Evolutionary conservation across 768 basidiomycete genomes (phyloP).

Genomic region (Neoboletus brunneissimus): DNA sequence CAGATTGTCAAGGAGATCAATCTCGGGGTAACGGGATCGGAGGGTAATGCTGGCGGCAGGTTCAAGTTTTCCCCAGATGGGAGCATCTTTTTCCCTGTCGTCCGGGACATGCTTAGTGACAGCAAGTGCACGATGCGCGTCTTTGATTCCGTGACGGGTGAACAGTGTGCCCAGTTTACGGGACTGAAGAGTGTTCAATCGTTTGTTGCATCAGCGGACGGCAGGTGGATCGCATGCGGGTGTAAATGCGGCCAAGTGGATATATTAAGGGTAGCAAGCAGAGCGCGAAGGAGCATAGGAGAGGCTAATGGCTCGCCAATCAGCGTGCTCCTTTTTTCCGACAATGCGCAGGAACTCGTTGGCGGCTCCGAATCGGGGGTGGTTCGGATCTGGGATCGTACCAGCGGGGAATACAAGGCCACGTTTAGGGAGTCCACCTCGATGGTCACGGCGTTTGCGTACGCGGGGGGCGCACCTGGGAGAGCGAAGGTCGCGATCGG

Average conservation of each 20-base stretch:
- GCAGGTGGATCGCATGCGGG: conserved; percentile 6
- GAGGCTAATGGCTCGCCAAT: background rate
- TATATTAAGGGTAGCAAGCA: background rate
- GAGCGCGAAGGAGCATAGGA: background rate
- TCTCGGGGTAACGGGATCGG: conserved; percentile 1
- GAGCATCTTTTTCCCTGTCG: background rate
- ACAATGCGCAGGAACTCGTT: conserved; percentile 12
- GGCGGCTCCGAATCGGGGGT: conserved; percentile 18
- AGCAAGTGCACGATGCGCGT: background rate
- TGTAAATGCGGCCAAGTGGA: background rate
- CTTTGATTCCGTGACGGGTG: background rate
- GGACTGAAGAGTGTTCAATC: background rate
- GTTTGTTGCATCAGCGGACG: background rate
- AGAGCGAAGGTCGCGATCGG: background rate
- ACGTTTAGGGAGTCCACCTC: background rate
- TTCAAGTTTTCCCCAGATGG: conserved; percentile 10
- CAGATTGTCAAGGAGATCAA: conserved; percentile 8
- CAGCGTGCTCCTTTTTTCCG: conserved; percentile 18
- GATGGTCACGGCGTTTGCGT: conserved; percentile 20
- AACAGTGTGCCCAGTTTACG: background rate
- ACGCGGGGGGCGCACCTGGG: background rate
- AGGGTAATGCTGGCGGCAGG: background rate
- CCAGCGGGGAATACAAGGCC: conserved; percentile 12
- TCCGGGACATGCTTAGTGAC: background rate
- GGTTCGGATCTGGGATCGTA: conserved; percentile 21